A percentile compares a stretch with the other conserved stretches of the same genome.
Evolutionary conservation across 129 eudicot genomes (phyloP).

Genomic region (Chrysanthemum seticuspe): DNA sequence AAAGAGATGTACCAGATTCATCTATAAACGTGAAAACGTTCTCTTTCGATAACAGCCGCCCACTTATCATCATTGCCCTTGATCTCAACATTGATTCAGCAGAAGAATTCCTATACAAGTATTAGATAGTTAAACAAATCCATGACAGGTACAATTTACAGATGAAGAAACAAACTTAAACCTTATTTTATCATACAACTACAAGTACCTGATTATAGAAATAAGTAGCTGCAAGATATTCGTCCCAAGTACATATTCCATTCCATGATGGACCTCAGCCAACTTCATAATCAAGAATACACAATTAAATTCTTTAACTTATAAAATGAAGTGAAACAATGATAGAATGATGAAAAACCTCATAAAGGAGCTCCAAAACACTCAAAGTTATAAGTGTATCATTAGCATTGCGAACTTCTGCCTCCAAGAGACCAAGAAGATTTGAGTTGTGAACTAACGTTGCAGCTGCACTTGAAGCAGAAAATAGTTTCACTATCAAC

Average conservation of each 20-base stretch:
- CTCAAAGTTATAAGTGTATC: slow-evolving; percentile 77
- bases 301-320: background rate
- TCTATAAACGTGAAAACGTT: slow-evolving; percentile 50
- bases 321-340: background rate
- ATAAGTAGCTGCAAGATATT: slow-evolving; percentile 64
- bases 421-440: slow-evolving; percentile 70
- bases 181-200: background rate
- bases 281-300: slow-evolving; percentile 45
- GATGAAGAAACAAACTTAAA: background rate
- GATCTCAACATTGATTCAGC: slow-evolving; percentile 84
- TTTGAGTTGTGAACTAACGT: slow-evolving; percentile 64
- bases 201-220: slow-evolving; percentile 67
- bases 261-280: slow-evolving; percentile 74
- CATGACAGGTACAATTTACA: background rate
- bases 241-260: slow-evolving; percentile 72
- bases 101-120: slow-evolving; percentile 49
- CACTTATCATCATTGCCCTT: slow-evolving; percentile 90
- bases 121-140: background rate
- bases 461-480: slow-evolving; percentile 75
- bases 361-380: slow-evolving; percentile 74
- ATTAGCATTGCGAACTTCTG: slow-evolving; percentile 56
- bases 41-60: slow-evolving; percentile 83
- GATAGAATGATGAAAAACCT: slow-evolving; percentile 43
- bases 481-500: slow-evolving; percentile 85
- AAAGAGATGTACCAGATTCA: slow-evolving; percentile 48